phyloP scores from a whole-genome alignment of 2,329 filamentous ascomycete genomes.

The Sporothrix euskadiensis region DNA sequence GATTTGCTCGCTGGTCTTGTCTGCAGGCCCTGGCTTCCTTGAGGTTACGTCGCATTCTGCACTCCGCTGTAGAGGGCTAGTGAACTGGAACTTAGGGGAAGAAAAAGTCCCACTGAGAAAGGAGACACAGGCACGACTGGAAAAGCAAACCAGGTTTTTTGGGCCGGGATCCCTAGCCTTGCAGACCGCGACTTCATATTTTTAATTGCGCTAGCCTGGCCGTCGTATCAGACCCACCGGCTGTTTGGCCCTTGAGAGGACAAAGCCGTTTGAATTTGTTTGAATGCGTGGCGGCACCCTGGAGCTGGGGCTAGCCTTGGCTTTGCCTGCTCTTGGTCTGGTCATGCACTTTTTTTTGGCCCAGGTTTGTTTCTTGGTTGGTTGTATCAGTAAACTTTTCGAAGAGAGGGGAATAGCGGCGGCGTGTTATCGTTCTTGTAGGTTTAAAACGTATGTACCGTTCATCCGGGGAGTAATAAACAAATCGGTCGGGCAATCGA shows the following conservation, averaged over 20 bases:
- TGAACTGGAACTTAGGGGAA: not conserved
- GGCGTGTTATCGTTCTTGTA: not conserved
- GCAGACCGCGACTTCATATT: not conserved
- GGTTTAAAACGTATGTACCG: not conserved
- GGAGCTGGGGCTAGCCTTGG: not conserved
- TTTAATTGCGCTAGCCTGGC: slow-evolving; percentile 11
- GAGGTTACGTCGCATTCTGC: slow-evolving; percentile 12
- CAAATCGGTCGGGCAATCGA: not conserved
- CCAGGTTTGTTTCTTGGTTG: not conserved
- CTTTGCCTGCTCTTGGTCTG: not conserved
- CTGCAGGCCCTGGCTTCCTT: not conserved
- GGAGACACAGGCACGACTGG: not conserved
- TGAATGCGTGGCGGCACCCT: not conserved
- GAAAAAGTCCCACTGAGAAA: not conserved
- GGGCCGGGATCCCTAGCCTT: slow-evolving; percentile 24
- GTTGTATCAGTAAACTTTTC: not conserved
- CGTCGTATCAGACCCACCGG: not conserved
- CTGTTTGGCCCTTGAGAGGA: too few species aligned
- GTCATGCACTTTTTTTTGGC: not conserved
- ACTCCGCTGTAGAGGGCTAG: not conserved
- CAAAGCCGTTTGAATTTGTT: not conserved
- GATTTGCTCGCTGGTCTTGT: slow-evolving; percentile 2
- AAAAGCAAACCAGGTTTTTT: slow-evolving; percentile 10
- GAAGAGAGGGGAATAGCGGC: not conserved
- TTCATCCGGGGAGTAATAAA: not conserved